These are phyloP conservation scores for Cystobasidiaceae sp. DNA, from an alignment of 1,284 basidiomycete species.

Conservation along the genomic window DNA sequence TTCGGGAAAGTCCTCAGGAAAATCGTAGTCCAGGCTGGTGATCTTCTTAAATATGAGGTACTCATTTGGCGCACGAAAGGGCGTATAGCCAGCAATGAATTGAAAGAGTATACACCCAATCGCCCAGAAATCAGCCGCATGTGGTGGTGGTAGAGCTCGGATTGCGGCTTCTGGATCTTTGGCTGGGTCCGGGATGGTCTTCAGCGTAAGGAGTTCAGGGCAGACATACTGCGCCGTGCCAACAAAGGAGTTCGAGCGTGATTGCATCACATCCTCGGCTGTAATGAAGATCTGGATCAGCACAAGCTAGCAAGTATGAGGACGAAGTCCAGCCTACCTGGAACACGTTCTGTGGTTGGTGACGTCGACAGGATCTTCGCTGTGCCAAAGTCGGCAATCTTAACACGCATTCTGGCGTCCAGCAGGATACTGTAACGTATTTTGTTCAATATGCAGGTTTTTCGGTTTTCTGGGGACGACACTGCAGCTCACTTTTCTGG, in stretches of 20 bases:
- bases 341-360: background rate
- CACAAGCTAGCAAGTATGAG: background rate
- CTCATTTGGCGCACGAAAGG: constrained; percentile 55
- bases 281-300: constrained; percentile 35
- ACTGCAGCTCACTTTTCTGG: constrained; percentile 65
- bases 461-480: no score
- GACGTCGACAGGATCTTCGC: constrained; percentile 60
- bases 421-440: constrained; percentile 70
- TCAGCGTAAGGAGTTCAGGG: constrained; percentile 75
- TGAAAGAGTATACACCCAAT: constrained; percentile 56
- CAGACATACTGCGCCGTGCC: constrained; percentile 95
- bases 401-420: constrained; percentile 76
- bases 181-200: constrained; percentile 46
- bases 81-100: constrained; percentile 53
- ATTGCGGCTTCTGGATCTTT: background rate
- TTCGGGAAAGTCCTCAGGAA: constrained; percentile 50
- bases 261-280: constrained; percentile 40
- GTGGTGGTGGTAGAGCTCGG: background rate
- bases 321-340: background rate
- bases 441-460: no score
- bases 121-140: constrained; percentile 54
- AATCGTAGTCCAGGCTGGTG: constrained; percentile 51
- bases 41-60: constrained; percentile 58
- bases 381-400: constrained; percentile 95
- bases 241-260: constrained; percentile 73